phyloP scores from a whole-genome alignment of 805 yeast genomes.

The Candida tibetensis region DNA sequence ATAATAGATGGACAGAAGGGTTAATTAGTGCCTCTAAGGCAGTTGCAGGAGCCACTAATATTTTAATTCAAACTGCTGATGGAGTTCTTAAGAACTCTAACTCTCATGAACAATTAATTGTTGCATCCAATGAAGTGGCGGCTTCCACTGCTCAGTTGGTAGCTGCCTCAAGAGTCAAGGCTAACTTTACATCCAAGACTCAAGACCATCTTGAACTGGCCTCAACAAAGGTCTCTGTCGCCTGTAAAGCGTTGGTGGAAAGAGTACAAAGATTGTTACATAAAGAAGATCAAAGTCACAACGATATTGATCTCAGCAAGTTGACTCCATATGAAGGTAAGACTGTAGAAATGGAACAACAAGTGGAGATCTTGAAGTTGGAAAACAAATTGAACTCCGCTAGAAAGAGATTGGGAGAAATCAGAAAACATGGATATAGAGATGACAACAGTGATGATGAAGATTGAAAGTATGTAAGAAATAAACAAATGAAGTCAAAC shows the following conservation, averaged over 20 bases:
- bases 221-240: slow-evolving; percentile 65
- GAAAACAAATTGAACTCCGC: slow-evolving; percentile 72
- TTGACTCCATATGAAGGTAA: slow-evolving; percentile 76
- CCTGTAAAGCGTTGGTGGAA: slow-evolving; percentile 68
- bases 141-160: slow-evolving; percentile 91
- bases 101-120: slow-evolving; percentile 79
- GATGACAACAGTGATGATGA: slow-evolving; percentile 59
- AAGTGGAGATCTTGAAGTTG: slow-evolving; percentile 79
- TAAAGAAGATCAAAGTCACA: slow-evolving; percentile 31
- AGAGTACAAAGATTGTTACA: slow-evolving; percentile 63
- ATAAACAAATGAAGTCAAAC: background rate
- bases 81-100: slow-evolving; percentile 66
- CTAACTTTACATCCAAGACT: slow-evolving; percentile 69
- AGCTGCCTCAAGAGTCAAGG: slow-evolving; percentile 86
- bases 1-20: slow-evolving; percentile 93
- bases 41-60: slow-evolving; percentile 78
- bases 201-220: slow-evolving; percentile 73
- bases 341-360: slow-evolving; percentile 89
- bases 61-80: slow-evolving; percentile 83
- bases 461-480: slow-evolving; percentile 18
- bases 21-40: slow-evolving; percentile 85
- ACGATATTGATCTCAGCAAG: slow-evolving; percentile 61
- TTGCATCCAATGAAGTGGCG: slow-evolving; percentile 88
- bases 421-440: slow-evolving; percentile 72
- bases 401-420: slow-evolving; percentile 79